A percentile compares a stretch with the other conserved stretches of the same genome.
These are phyloP conservation scores for Metschnikowia matae DNA, from an alignment of 805 yeast genomes.

Conservation along the genomic window DNA sequence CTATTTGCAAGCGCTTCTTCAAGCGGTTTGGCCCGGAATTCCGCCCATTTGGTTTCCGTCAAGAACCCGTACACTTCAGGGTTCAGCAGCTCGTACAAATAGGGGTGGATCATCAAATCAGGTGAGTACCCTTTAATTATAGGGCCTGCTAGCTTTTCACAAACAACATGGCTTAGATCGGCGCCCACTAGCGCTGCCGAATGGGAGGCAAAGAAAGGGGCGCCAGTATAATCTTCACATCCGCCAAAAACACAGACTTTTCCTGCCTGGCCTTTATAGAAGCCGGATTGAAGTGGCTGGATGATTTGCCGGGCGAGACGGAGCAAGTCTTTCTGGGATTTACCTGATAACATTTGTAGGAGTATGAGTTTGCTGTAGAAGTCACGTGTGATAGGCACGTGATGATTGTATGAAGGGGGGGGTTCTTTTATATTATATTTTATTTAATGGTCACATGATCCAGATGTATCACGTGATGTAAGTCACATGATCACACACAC, in stretches of 20 bases:
- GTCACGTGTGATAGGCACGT: background rate
- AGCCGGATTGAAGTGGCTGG: constrained; percentile 69
- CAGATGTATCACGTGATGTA: no score
- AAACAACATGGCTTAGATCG: constrained; percentile 86
- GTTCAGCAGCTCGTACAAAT: constrained; percentile 50
- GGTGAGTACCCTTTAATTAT: constrained; percentile 88
- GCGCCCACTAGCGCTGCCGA: constrained; percentile 83
- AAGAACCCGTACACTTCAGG: constrained; percentile 22
- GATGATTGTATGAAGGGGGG: background rate
- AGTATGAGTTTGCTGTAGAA: background rate
- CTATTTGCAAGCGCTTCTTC: constrained; percentile 22
- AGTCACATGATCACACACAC: background rate
- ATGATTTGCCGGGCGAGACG: constrained; percentile 51
- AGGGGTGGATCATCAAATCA: constrained; percentile 94
- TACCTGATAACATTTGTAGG: constrained; percentile 14
- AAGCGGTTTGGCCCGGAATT: constrained; percentile 13
- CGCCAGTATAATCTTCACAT: constrained; percentile 94
- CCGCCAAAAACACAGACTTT: constrained; percentile 88
- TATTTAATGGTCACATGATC: no score
- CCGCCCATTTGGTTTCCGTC: constrained; percentile 19
- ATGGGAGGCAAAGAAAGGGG: constrained; percentile 87
- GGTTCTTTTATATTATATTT: no score
- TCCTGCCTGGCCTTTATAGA: constrained; percentile 93
- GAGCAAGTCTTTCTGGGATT: constrained; percentile 43
- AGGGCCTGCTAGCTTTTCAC: constrained; percentile 72